Conservation (phyloP, 495 filamentous ascomycete genomes). For the Penicillium bialowiezense region DNA sequence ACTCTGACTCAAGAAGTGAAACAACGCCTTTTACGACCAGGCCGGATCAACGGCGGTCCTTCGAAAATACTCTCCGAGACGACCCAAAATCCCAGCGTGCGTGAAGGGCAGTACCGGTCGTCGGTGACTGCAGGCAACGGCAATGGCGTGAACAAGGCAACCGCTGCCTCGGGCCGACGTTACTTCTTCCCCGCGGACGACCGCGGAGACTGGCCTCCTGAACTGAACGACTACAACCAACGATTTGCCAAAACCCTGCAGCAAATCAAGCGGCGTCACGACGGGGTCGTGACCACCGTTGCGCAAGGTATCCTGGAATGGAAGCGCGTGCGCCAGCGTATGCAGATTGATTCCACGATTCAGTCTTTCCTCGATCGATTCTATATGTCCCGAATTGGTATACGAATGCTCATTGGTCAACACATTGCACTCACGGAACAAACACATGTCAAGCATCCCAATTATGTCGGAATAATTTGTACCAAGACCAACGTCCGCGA, state of each 20-base stretch:
- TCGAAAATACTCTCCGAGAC: conserved; percentile 73
- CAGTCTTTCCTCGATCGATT: conserved; percentile 97
- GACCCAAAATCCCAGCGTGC: conserved; percentile 85
- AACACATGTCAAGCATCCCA: conserved; percentile 77
- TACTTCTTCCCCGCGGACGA: conserved; percentile 94
- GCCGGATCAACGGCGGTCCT: conserved; percentile 55
- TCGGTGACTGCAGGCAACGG: conserved; percentile 49
- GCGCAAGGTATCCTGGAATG: conserved; percentile 97
- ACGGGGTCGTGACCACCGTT: conserved; percentile 91
- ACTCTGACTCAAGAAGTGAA: conserved; percentile 72
- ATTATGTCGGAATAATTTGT: conserved; percentile 97
- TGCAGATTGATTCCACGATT: conserved; percentile 97
- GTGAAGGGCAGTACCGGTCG: conserved; percentile 82
- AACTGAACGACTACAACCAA: conserved; percentile 90
- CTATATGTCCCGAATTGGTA: conserved; percentile 99
- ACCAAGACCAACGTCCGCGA: conserved; percentile 97
- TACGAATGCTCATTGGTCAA: conserved; percentile 97
- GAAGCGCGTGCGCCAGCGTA: conserved; percentile 91
- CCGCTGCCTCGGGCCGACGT: conserved; percentile 51
- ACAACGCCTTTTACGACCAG: conserved; percentile 71
- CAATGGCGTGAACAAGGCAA: conserved; percentile 46
- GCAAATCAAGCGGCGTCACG: conserved; percentile 91
- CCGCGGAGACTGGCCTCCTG: conserved; percentile 85
- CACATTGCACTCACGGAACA: conserved; percentile 96
- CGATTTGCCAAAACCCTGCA: conserved; percentile 81